Percentiles rank a stretch among this genome's conserved stretches.
Conservation (phyloP, 148 eudicot genomes). For the Oxyria digyna region DNA sequence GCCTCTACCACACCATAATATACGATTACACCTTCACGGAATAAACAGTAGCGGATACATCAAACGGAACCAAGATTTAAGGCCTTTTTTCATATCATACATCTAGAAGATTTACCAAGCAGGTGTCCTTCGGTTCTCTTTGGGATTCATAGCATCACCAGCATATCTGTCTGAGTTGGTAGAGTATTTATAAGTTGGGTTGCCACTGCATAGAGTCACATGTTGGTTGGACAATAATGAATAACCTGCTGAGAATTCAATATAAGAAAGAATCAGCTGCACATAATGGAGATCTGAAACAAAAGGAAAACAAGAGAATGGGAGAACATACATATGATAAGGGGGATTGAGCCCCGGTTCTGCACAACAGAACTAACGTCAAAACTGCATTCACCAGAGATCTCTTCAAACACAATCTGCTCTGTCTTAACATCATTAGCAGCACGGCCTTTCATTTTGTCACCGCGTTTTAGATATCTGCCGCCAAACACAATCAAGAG, state of each 20-base stretch:
- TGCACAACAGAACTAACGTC: constrained; percentile 87
- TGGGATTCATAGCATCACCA: constrained; percentile 67
- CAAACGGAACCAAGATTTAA: background rate
- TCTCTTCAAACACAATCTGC: constrained; percentile 84
- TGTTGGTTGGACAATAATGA: background rate
- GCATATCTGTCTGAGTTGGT: constrained; percentile 90
- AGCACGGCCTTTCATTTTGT: constrained; percentile 90
- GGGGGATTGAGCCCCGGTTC: constrained; percentile 92
- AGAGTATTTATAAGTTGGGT: constrained; percentile 78
- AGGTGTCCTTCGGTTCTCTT: constrained; percentile 90
- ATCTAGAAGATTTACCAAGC: constrained; percentile 59
- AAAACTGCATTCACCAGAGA: constrained; percentile 27
- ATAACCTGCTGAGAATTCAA: background rate
- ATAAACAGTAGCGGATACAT: background rate
- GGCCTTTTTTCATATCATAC: background rate
- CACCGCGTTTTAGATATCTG: constrained; percentile 92
- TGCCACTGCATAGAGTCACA: constrained; percentile 45
- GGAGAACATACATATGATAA: constrained; percentile 68
- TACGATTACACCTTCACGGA: constrained; percentile 90
- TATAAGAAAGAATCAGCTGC: background rate
- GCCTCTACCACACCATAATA: constrained; percentile 85
- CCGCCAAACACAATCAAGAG: background rate
- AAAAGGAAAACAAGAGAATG: constrained; percentile 8
- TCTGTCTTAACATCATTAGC: constrained; percentile 99
- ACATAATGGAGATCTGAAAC: constrained; percentile 7